Base-by-base conservation (phyloP, 2,329 filamentous ascomycete genomes). In the Aspergillus thermomutatus region DNA sequence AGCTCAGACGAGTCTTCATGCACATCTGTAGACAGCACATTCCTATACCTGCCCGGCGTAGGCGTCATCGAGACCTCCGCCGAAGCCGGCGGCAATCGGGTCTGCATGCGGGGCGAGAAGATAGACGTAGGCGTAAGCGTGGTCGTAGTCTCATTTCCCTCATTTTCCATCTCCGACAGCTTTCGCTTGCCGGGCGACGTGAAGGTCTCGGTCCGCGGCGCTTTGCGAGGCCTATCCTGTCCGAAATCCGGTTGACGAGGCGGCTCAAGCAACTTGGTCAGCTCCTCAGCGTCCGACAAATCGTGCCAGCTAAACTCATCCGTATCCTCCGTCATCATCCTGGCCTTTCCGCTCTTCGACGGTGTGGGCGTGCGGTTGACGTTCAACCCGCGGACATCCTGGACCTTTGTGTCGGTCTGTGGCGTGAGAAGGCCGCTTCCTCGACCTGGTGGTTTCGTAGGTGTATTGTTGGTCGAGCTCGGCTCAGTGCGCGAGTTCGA, bases 401-500 rank as follows among this genome's bases (percentile, higher is more conserved):
- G 40, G n/a, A 23, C 34, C 21, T 52, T 41, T 9, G 17, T 21
- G 19, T 69, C 70, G 0, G 73, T 73, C 27, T 69, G 66, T 3
- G 73, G 73, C 0, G 74, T 75, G 17, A 72, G 57, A 3, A 75
- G 64, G 1, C 71, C 72, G 5, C 57, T 60, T 8, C 51, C 55
- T 0, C 37, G 49, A 1, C 50, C 58, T 1, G 52, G 52, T 25
- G 55, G 40, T 48, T 64, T 64, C 7, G 61, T 60, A 9, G 67
- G 72, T 21, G 70, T 68, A 50, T 65, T 65, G 2, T 66, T 60
- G 9, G 62, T 52, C 1, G 56, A 31, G 25, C 55, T 21, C 3
- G 75, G 69, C 62, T 84, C 82, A 2, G 76, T 78, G 52, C 74
- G 71, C 25, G 79, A 78, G 60, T 82, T 83, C 59, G 72, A 77